phyloP scores from a whole-genome alignment of 1,284 basidiomycete species.

The Tremellales sp. region DNA sequence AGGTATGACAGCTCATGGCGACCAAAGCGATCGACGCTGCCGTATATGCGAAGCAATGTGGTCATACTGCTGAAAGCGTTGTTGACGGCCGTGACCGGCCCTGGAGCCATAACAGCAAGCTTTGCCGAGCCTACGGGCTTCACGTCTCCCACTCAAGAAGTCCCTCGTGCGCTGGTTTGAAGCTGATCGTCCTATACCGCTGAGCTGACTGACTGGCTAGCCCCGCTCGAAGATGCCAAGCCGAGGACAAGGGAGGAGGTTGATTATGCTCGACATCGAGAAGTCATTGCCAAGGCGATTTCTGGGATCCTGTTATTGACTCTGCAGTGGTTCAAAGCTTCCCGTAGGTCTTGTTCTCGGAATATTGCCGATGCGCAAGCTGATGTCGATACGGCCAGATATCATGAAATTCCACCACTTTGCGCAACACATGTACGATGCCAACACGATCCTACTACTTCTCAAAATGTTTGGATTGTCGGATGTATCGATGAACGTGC shows the following conservation, averaged over 20 bases:
- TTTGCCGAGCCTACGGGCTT: slow-evolving; percentile 65
- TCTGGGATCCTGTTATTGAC: slow-evolving; percentile 88
- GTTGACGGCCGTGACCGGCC: slow-evolving; percentile 80
- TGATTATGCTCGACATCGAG: slow-evolving; percentile 90
- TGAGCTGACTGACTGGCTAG: slow-evolving; percentile 3
- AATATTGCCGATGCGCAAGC: background rate
- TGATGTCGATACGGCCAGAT: slow-evolving; percentile 54
- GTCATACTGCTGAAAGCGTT: slow-evolving; percentile 83
- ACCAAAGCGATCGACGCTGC: slow-evolving; percentile 66
- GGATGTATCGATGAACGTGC: slow-evolving; percentile 77
- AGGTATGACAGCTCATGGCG: slow-evolving; percentile 4
- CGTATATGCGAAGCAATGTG: slow-evolving; percentile 78
- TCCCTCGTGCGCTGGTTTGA: slow-evolving; percentile 56
- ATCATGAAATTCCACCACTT: slow-evolving; percentile 98
- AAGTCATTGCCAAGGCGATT: slow-evolving; percentile 95
- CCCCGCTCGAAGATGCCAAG: slow-evolving; percentile 54
- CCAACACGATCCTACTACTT: slow-evolving; percentile 89
- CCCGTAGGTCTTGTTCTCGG: slow-evolving; percentile 59
- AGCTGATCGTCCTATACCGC: too few species aligned
- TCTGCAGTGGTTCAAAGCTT: slow-evolving; percentile 98
- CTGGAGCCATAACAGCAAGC: slow-evolving; percentile 58
- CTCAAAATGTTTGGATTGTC: slow-evolving; percentile 98
- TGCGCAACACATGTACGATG: slow-evolving; percentile 89
- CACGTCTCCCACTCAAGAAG: slow-evolving; percentile 45
- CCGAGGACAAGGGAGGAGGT: slow-evolving; percentile 88